Conservation (phyloP, 2,329 filamentous ascomycete genomes). For the Ophiostoma sp. region DNA sequence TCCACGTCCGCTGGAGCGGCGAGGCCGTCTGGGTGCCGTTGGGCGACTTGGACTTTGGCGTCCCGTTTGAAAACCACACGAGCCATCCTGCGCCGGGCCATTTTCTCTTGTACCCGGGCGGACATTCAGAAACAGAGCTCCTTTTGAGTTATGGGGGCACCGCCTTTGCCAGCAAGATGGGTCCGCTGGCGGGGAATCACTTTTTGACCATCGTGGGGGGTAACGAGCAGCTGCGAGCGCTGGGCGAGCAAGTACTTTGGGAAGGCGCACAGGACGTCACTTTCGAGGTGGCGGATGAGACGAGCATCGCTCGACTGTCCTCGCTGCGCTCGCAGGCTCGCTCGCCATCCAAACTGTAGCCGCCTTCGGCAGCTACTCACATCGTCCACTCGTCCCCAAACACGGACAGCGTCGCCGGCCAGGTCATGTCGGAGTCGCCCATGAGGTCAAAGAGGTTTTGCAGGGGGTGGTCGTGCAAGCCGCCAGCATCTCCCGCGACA, state of each 20-base stretch:
- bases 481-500: background rate
- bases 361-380: background rate
- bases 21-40: background rate
- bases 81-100: background rate
- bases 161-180: slow-evolving; percentile 3
- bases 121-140: background rate
- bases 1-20: slow-evolving; percentile 6
- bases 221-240: background rate
- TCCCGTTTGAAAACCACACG: background rate
- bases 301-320: background rate
- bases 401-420: background rate
- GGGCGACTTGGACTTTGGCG: background rate
- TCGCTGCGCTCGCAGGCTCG: no score
- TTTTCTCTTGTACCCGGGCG: background rate
- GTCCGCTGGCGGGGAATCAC: background rate
- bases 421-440: background rate
- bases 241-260: background rate
- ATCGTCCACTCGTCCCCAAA: background rate
- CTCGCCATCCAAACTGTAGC: no score
- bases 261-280: background rate
- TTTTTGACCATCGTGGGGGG: background rate
- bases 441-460: slow-evolving; percentile 13
- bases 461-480: background rate
- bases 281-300: background rate
- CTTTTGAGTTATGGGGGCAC: background rate